Base-by-base conservation (phyloP, 768 basidiomycete genomes). In the Boletus speciosus region DNA sequence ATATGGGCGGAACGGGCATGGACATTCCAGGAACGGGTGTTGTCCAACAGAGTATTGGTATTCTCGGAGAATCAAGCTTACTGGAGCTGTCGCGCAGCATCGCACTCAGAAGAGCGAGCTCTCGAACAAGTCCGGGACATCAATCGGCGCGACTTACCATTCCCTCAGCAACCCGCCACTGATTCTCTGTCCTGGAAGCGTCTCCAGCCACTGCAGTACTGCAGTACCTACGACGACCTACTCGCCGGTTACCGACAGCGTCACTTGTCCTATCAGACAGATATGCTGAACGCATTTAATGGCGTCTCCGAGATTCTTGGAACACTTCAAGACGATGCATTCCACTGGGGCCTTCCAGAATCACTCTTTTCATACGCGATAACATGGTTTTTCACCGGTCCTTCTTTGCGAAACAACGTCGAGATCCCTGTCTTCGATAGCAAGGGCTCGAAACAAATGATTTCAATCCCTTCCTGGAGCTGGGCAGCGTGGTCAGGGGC, bases 21-120 rank as follows among this genome's bases (percentile, higher is more conserved):
- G 62, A 63, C 62, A 2, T 63, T 63, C 35, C 62, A 63, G 37
- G 62, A 63, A 6, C 62, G 62, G 9, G 19, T 54, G 2, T 35
- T 60, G 19, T 62, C 61, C 10, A 51, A 14, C 35, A 59, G 58
- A 16, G 35, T 60, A 12, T 47, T 63, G 37, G 48, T 63, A 21
- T 63, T 64, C 58, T 63, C 62, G 2, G 37, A 57, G 16, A 31
- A n/a, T 43, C 58, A 63, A 23, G 58, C 60, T 3, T 64, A 60
- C 11, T 63, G 62, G 62, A 49, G 12, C 27, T 64, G 59, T 45
- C 55, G 48, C 21, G 38, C 21, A 16, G 52, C 42, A 32, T 27
- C 50, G 1, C 29, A 57, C 9, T 57, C 52, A 1, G 61, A 62
- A 25, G 61, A 62, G 43, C 60, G 44, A 27, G 50, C 51, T 14